Evolutionary conservation across 106 monocot species (phyloP), one percentile per base, ranked within the genome.

Genomic region (Dendrobium chrysotoxum): DNA sequence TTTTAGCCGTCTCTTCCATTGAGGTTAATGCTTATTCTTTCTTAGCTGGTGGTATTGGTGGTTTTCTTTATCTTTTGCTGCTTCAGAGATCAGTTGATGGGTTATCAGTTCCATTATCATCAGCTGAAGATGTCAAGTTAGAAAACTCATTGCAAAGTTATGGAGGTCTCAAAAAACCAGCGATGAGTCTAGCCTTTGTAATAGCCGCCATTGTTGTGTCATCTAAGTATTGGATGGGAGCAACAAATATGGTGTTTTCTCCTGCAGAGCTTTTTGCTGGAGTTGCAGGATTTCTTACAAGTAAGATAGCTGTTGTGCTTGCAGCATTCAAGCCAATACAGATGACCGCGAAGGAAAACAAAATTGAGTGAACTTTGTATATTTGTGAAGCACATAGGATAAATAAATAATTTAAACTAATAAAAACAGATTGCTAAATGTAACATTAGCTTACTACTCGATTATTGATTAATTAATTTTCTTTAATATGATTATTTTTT

Each of bases 71-170:
- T 68, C 79, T 92, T 10, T 30, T 92, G 46, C 81, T 86, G 35
- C 65, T 92, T 38, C 92, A 92, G 66, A 90, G 84, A 28, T 92
- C 92, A 21, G 92, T 88, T 28, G 92, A 92, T 78, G 90, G 88
- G 20, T 79, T 92, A 17, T 41, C 88, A 68, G 21, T 50, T 40
- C 16, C 80, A 75, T 75, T 73, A 72, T 20, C 26, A 11, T 65
- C 26, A 26, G 15, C n/a, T 8, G 64, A 65, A 10, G 64, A 65
- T 65, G n/a, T 5, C 7, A 15, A 65, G 25, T 23, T 25, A 23
- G 5, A 65, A 26, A 26, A n/a, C 7, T 26, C 64, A 65, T 25
- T 57, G 70, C 30, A 54, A 50, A 21, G 72, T n/a, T 40, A 21
- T 41, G 74, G 79, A 41, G 40, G 88, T 50, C 50, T 50, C 0